Percentiles rank a stretch among this genome's conserved stretches.
These are phyloP conservation scores for Plenodomus tracheiphilus DNA, from an alignment of 2,329 filamentous ascomycete genomes.

Conservation along the genomic window DNA sequence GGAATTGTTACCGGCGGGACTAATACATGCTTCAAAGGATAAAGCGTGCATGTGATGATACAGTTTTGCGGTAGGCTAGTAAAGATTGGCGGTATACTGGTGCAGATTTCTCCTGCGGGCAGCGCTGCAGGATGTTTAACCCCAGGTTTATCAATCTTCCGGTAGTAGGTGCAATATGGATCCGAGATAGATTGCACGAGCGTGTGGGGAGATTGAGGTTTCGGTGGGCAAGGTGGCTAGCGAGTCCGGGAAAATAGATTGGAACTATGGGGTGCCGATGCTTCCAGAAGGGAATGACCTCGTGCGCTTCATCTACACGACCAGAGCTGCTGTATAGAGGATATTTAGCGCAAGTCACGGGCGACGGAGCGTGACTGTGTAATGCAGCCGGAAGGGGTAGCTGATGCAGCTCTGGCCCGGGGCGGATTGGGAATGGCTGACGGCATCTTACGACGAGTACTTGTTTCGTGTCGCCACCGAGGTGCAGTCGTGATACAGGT, in stretches of 20 bases:
- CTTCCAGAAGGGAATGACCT: constrained; percentile 27
- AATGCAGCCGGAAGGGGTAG: constrained; percentile 14
- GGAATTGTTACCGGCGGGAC: constrained; percentile 15
- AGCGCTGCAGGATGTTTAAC: constrained; percentile 29
- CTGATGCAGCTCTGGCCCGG: constrained; percentile 12
- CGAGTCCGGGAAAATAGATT: constrained; percentile 36
- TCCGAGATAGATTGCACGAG: constrained; percentile 29
- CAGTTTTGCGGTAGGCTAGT: constrained; percentile 20
- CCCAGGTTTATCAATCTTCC: constrained; percentile 40
- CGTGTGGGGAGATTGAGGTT: constrained; percentile 37
- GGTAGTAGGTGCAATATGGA: constrained; percentile 28
- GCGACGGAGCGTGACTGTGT: constrained; percentile 19
- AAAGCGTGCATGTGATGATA: constrained; percentile 23
- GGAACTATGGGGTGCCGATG: constrained; percentile 38
- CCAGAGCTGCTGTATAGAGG: constrained; percentile 9
- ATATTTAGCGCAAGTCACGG: constrained; percentile 27
- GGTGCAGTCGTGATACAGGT: constrained; percentile 28
- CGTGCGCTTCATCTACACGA: constrained; percentile 18
- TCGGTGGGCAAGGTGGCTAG: constrained; percentile 19
- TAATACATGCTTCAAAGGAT: constrained; percentile 16
- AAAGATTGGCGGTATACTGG: constrained; percentile 19
- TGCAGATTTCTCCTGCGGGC: constrained; percentile 28
- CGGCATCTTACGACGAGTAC: constrained; percentile 34
- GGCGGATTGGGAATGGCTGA: constrained; percentile 29
- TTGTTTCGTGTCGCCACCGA: constrained; percentile 36